These are phyloP conservation scores for Erysimum cheiri DNA, from an alignment of 441 rosid genomes.

Conservation along the genomic window DNA sequence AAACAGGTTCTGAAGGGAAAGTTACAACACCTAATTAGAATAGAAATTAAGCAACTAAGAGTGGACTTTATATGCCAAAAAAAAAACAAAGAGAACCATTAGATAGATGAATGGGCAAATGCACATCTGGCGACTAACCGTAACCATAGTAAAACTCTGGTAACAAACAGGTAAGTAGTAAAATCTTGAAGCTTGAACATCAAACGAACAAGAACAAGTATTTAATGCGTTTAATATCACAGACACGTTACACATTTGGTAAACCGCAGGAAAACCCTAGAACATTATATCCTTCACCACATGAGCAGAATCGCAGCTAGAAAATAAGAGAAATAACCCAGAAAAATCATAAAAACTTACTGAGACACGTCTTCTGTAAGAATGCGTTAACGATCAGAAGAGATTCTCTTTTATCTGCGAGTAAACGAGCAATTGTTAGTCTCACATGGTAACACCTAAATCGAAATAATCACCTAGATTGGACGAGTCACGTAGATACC, in stretches of 20 bases:
- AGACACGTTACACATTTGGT: neutral
- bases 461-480: neutral
- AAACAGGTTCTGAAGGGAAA: neutral
- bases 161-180: neutral
- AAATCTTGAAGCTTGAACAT: neutral
- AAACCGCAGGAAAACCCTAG: slow-evolving; percentile 1
- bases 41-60: neutral
- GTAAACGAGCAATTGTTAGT: slow-evolving; percentile 4
- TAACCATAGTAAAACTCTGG: neutral
- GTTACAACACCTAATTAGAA: neutral
- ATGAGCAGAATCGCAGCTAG: neutral
- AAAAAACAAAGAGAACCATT: neutral
- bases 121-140: neutral
- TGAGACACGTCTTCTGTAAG: neutral
- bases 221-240: neutral
- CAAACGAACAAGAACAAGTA: neutral
- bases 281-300: neutral
- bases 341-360: neutral
- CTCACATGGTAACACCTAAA: neutral
- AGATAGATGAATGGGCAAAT: neutral
- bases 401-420: neutral
- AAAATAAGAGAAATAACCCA: neutral
- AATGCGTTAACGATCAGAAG: slow-evolving; percentile 8
- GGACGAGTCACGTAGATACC: neutral
- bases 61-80: neutral